Evolutionary conservation across 1,284 basidiomycete genomes (phyloP), one percentile per base, ranked within the genome.

Genomic region (Ceraceosorus guamensis): DNA sequence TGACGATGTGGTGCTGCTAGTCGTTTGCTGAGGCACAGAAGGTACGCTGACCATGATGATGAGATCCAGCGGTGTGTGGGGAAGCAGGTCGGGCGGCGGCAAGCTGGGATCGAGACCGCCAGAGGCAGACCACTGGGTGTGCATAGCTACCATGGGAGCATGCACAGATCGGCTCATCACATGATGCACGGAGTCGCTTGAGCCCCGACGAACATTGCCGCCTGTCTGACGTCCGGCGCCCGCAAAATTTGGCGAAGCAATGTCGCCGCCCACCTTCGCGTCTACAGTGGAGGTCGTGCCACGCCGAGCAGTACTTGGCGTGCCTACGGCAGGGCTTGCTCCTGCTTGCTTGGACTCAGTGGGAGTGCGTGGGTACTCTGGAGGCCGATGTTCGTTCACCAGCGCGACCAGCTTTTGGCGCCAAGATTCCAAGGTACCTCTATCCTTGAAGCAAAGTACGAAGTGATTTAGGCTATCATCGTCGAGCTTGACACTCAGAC

Each of bases 401-500:
- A 68, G 55, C 41, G 60, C 58, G 14, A 44, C 50, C 14, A 71
- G 53, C 32, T 68, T 60, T 44, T 80, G 81, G 70, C 83, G 85
- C 93, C 93, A 97, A 0, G 86, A 83, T 71, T 93, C 89, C 57
- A 92, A 81, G 3, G 86, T 87, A n/a, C 83, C 81, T n/a, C 86
- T 83, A 57, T 96, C 89, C 67, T 86, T 87, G 82, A 96, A 98
- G 68, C 89, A 86, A 52, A 98, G 83, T 69, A 95, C 90, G 78
- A 98, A 96, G 46, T 87, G 87, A 63, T 95, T 91, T 53, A 95
- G 80, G 39, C 83, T 82, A 72, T 93, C 90, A 72, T 96, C 90
- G 77, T 92, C 88, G 88, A 96, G 91, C 68, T 89, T 86, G 70
- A 96, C 91, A 5, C 89, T 92, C 63, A 96, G 80, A 68, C 86